Conservation (phyloP, 2,329 filamentous ascomycete species). For the Xylaria sp. region DNA sequence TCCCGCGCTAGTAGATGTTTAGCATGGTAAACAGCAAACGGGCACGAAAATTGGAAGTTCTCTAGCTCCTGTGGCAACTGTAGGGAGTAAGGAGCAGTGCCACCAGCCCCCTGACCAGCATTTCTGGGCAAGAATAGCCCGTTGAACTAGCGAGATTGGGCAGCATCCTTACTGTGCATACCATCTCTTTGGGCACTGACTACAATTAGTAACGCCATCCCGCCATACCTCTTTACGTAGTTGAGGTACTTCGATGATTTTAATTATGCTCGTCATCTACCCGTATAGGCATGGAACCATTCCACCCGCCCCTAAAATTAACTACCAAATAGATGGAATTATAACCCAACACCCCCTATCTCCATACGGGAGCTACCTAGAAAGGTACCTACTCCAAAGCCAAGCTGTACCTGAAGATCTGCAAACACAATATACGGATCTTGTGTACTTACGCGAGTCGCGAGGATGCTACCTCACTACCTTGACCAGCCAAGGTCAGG, state of each 20-base stretch:
- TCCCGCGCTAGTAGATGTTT: constrained; percentile 3
- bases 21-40: constrained; percentile 21
- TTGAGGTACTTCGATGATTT: background rate
- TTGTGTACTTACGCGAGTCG: constrained; percentile 20
- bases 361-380: background rate
- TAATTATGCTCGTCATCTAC: constrained; percentile 21
- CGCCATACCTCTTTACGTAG: background rate
- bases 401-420: constrained; percentile 27
- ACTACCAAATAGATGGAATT: background rate
- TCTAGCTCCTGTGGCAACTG: background rate
- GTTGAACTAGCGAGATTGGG: constrained; percentile 22
- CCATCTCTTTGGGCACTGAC: background rate
- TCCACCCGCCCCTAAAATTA: constrained; percentile 30
- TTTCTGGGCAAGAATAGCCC: constrained; percentile 5
- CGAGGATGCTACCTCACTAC: constrained; percentile 1
- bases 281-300: constrained; percentile 23
- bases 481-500: constrained; percentile 11
- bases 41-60: constrained; percentile 7
- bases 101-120: constrained; percentile 8
- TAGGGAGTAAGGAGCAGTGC: background rate
- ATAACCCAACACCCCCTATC: background rate
- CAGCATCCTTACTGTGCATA: constrained; percentile 6
- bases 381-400: constrained; percentile 13
- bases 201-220: background rate
- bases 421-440: constrained; percentile 7